Base-by-base conservation (phyloP, 495 filamentous ascomycete genomes). In the Hyaloscypha hepaticicola region DNA sequence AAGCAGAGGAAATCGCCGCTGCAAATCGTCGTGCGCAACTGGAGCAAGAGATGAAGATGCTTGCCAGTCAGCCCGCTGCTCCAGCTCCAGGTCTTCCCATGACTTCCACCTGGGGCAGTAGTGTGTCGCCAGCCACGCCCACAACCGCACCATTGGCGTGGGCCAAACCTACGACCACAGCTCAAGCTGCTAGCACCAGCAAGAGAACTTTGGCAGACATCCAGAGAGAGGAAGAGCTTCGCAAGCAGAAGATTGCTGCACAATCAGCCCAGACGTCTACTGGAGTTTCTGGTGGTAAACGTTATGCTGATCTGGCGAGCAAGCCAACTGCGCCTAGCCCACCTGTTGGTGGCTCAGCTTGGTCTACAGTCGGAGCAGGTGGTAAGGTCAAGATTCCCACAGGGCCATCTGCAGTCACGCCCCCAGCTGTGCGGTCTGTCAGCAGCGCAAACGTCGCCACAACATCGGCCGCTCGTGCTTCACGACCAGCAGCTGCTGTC, bases 311-410 rank as follows among this genome's bases (percentile, higher is more conserved):
- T 72, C 87, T 99, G 38, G 96, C 96, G 24, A 86, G 92, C 78
- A 97, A 97, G 78, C 74, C 78, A 3, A 71, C 78, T 45, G 72
- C 72, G 9, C 67, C 76, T 26, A 68, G 72, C 21, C 68, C 74
- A 7, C 50, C 76, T 4, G 66, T 76, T 14, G 71, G 67, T 27
- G 78, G 80, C 58, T 81, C 88, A 45, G 93, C 92, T 22, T 98
- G 96, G 96, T 94, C 92, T 33, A 98, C 93, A 0, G 95, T 98
- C 50, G 96, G 96, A n/a, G 91, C 93, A 16, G 85, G 92, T 63
- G 95, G 95, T 5, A 98, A 97, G 77, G 83, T 88, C 33, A 98
- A 96, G 80, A 82, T 85, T 21, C 85, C 86, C 1, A 83, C 84
- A 16, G 80, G 81, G n/a, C 78, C 80, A 19, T 77, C 84, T 55